phyloP scores from a whole-genome alignment of 2,329 filamentous ascomycete species.

The Venturia asperata region DNA sequence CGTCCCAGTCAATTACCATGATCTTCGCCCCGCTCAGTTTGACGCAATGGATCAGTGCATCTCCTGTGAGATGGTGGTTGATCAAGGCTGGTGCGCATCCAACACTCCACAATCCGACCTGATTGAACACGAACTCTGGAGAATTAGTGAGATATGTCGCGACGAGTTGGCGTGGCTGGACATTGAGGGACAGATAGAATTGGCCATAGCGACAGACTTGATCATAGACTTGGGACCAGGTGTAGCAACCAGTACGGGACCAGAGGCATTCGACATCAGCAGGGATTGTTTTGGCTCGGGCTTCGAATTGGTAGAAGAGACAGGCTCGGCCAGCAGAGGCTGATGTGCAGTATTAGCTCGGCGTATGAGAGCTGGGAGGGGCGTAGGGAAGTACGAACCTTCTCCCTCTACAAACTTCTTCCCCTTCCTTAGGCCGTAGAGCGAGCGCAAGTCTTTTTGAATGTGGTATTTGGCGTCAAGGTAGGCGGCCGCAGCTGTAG shows the following conservation, averaged over 20 bases:
- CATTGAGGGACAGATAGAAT: constrained; percentile 46
- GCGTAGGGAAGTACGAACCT: constrained; percentile 23
- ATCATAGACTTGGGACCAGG: constrained; percentile 50
- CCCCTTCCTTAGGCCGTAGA: constrained; percentile 40
- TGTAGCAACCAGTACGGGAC: constrained; percentile 56
- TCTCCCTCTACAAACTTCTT: constrained; percentile 31
- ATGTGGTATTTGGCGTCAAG: constrained; percentile 65
- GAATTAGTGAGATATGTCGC: constrained; percentile 62
- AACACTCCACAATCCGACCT: constrained; percentile 58
- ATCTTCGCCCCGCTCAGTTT: constrained; percentile 41
- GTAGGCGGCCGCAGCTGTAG: constrained; percentile 47
- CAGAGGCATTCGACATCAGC: constrained; percentile 54
- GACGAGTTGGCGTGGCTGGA: constrained; percentile 47
- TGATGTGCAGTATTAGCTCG: neutral
- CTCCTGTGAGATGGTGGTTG: constrained; percentile 60
- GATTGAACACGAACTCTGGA: constrained; percentile 59
- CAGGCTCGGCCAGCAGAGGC: constrained; percentile 38
- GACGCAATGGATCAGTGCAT: constrained; percentile 59
- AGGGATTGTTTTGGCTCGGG: constrained; percentile 45
- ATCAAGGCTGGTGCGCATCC: constrained; percentile 64
- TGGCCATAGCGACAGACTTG: constrained; percentile 54
- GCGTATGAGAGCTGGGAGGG: constrained; percentile 24
- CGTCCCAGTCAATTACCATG: constrained; percentile 41
- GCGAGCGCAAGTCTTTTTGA: constrained; percentile 49
- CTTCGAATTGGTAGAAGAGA: constrained; percentile 60